phyloP scores from a whole-genome alignment of 345 rosid species.

The Kernera saxatilis region DNA sequence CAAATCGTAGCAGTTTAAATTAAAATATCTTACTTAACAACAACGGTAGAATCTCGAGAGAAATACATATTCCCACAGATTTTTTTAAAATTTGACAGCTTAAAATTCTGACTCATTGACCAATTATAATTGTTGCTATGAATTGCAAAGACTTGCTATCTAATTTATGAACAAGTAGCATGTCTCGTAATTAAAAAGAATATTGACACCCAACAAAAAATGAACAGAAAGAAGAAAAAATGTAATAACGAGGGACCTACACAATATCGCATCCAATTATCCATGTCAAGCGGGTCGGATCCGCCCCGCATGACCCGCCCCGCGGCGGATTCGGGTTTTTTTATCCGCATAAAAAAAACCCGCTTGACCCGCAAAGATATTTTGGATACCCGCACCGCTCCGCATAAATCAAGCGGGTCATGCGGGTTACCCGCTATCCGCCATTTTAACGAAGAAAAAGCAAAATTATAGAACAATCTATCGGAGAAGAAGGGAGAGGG shows the following conservation, averaged over 20 bases:
- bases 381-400: no score
- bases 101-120: background rate
- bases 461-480: no score
- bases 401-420: no score
- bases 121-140: background rate
- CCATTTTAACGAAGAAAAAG: no score
- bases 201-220: background rate
- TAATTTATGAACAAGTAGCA: background rate
- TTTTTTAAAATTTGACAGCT: background rate
- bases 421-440: no score
- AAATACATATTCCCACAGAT: background rate
- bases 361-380: no score
- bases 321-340: no score
- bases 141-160: background rate
- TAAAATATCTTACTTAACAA: background rate
- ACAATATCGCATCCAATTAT: conserved; percentile 2
- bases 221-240: background rate
- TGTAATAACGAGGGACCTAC: background rate
- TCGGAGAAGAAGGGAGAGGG: no score
- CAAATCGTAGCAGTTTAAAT: conserved; percentile 3
- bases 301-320: no score
- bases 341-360: no score
- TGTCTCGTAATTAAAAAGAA: background rate
- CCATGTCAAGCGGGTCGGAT: no score
- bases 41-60: conserved; percentile 8